phyloP scores from a whole-genome alignment of 257 asterid species.

The Nyctanthes arbortristis region DNA sequence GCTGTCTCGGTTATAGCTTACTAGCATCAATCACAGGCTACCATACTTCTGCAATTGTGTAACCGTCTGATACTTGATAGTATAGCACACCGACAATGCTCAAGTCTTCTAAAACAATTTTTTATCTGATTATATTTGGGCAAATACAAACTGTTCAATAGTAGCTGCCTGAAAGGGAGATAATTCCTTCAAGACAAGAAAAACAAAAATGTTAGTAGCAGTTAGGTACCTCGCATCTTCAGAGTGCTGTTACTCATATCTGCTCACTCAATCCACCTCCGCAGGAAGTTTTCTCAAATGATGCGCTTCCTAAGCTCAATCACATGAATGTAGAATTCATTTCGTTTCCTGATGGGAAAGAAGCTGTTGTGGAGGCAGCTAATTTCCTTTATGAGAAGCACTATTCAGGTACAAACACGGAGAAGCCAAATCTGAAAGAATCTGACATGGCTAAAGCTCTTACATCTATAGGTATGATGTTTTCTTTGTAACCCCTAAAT shows the following conservation, averaged over 20 bases:
- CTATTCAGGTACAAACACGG: conserved; percentile 35
- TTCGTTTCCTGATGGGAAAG: conserved; percentile 78
- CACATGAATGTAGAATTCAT: conserved; percentile 59
- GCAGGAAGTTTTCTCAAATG: conserved; percentile 39
- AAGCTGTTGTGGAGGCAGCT: conserved; percentile 85
- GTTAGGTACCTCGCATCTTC: neutral
- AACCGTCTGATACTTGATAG: conserved; percentile 3
- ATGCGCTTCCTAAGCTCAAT: conserved; percentile 40
- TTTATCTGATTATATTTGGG: neutral
- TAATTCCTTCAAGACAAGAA: neutral
- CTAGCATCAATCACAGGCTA: conserved; percentile 12
- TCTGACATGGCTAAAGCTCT: conserved; percentile 73
- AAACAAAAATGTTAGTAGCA: neutral
- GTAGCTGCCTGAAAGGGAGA: neutral
- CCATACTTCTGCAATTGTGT: neutral
- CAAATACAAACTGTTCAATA: neutral
- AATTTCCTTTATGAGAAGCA: conserved; percentile 63
- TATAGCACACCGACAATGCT: too few species aligned
- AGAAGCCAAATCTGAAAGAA: conserved; percentile 60
- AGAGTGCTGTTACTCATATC: conserved; percentile 16
- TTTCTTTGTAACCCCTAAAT: conserved; percentile 17
- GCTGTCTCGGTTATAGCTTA: conserved; percentile 7
- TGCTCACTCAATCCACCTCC: conserved; percentile 22
- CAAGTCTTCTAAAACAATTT: conserved; percentile 8
- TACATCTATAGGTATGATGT: conserved; percentile 56